Base-by-base conservation (phyloP, 495 filamentous ascomycete species). In the Penicillium psychrofluorescens region DNA sequence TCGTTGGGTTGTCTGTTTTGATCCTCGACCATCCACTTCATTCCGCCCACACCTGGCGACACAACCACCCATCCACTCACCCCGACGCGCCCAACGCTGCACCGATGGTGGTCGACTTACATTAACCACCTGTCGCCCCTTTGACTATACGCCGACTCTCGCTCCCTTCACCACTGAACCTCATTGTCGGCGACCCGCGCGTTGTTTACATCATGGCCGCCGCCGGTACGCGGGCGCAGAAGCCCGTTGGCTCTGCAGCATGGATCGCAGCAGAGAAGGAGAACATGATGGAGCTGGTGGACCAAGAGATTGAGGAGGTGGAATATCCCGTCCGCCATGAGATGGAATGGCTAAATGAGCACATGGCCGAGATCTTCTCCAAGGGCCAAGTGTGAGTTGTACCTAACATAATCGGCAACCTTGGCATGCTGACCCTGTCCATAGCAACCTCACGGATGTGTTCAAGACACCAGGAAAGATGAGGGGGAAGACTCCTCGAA, bases 381-480 rank as follows among this genome's bases (percentile, higher is more conserved):
- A 81, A 83, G 51, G 85, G 86, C 60, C 81, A 91, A 64, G 74
- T 88, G 88, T 90, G 67, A 54, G 83, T 76, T 47, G 48, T 11
- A 11, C 37, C 36, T 22, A 16, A 32, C 35, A 29, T 29, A 12
- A 33, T 43, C 35, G 27, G 31, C 45, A 11, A 30, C 12, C 28
- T 8, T 5, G 44, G 29, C 29, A 37, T 45, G 45, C 73, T 80
- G 54, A 80, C 55, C 41, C 6, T 2, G 37, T 38, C 35, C 38
- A 44, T 53, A 90, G 86, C 38, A 90, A 90, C 61, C 82, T 97
- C 42, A 76, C 87, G 28, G 94, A 97, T 49, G 78, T 90, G 2
- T 95, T 97, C 68, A 98, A 98, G 56, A 97, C 92, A 5, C 92
- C 92, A 2, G 91, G 90, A 15, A 96, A 94, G 51, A 67, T 95